These are phyloP conservation scores for Coelomomyces lativittatus DNA, from an alignment of 371 early-diverging fungal species.

Conservation along the genomic window DNA sequence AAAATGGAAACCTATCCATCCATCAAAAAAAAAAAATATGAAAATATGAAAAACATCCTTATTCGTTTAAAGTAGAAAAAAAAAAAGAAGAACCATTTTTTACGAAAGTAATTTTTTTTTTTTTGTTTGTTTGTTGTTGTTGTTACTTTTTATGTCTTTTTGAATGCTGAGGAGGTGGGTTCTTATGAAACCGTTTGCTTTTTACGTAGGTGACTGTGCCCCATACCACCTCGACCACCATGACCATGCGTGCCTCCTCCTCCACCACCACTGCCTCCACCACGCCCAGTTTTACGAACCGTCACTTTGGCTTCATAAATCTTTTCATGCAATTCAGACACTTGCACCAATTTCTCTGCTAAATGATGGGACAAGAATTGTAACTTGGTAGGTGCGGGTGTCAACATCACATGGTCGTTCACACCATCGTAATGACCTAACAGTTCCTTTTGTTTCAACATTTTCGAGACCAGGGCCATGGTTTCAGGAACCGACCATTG, in stretches of 20 bases:
- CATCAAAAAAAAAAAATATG: too few relatives aligned
- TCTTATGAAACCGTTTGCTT: too few relatives aligned
- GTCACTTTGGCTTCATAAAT: slow-evolving; percentile 45
- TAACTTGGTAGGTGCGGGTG: slow-evolving; percentile 57
- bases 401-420: slow-evolving; percentile 54
- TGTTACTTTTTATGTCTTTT: too few relatives aligned
- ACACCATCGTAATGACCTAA: slow-evolving; percentile 57
- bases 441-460: slow-evolving; percentile 83
- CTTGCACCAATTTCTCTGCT: slow-evolving; percentile 65
- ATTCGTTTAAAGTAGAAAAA: too few relatives aligned
- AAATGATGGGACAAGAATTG: slow-evolving; percentile 68
- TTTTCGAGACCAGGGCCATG: slow-evolving; percentile 60
- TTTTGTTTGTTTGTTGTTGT: too few relatives aligned
- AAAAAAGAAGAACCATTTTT: too few relatives aligned
- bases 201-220: not conserved
- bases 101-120: too few relatives aligned
- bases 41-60: too few relatives aligned
- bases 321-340: slow-evolving; percentile 83
- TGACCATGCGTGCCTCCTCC: not conserved
- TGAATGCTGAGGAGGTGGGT: too few relatives aligned
- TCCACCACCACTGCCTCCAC: not conserved
- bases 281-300: not conserved
- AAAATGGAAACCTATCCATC: too few relatives aligned
- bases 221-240: not conserved
- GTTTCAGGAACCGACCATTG: slow-evolving; percentile 48